A percentile compares a stretch with the other conserved stretches of the same genome.
phyloP scores from a whole-genome alignment of 805 yeast genomes.

The Wickerhamiella allomyrinae region DNA sequence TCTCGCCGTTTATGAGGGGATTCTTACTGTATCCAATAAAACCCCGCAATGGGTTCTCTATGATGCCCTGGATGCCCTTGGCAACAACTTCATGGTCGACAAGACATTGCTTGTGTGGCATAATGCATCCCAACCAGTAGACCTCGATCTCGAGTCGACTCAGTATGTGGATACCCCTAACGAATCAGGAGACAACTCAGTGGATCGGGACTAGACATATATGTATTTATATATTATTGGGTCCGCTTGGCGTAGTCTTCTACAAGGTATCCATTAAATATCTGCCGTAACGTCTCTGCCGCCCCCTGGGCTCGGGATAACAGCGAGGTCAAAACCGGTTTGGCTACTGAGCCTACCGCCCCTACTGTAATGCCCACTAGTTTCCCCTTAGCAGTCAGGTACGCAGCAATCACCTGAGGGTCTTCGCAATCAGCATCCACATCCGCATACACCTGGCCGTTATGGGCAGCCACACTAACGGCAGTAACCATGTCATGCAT shows the following conservation, averaged over 20 bases:
- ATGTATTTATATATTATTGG: too few relatives aligned
- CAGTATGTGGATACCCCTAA: too few relatives aligned
- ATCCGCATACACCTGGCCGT: slow-evolving; percentile 9
- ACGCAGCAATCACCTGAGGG: slow-evolving; percentile 16
- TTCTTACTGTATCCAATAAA: not conserved
- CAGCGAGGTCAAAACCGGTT: slow-evolving; percentile 8
- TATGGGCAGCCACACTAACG: slow-evolving; percentile 15
- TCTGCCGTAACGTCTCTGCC: slow-evolving; percentile 11
- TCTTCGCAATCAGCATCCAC: slow-evolving; percentile 7
- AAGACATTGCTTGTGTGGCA: not conserved
- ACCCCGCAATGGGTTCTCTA: not conserved
- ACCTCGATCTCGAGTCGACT: too few relatives aligned
- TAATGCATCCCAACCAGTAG: too few relatives aligned
- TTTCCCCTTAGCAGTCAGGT: slow-evolving; percentile 9
- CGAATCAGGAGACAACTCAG: too few relatives aligned
- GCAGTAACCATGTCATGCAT: slow-evolving; percentile 57
- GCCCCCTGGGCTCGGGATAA: slow-evolving; percentile 13
- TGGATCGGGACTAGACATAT: too few relatives aligned
- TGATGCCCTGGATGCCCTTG: not conserved
- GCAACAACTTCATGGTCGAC: not conserved
- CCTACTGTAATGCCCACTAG: slow-evolving; percentile 16
- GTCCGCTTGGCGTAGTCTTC: slow-evolving; percentile 8
- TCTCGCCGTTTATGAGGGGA: slow-evolving; percentile 6
- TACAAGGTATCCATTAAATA: slow-evolving; percentile 15
- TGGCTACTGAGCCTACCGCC: slow-evolving; percentile 8